Percentiles rank a stretch among this genome's conserved stretches.
Conservation (phyloP, 106 monocot species). For the Amphibolis antarctica region DNA sequence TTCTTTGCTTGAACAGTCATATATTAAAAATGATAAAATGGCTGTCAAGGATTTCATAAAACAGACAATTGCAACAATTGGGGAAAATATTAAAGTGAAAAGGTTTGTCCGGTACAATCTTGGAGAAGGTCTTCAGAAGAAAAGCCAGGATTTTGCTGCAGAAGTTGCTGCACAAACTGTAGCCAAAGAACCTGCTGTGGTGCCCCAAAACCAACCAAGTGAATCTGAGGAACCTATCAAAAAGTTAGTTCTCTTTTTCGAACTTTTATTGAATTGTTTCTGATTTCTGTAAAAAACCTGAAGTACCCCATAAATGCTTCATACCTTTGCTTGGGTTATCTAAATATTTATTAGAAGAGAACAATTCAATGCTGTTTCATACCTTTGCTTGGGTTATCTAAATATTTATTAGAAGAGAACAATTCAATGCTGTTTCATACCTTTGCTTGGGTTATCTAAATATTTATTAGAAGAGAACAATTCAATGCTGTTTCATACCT, state of each 20-base stretch:
- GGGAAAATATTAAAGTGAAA: slow-evolving; percentile 90
- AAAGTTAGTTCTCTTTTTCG: slow-evolving; percentile 35
- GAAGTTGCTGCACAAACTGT: slow-evolving; percentile 93
- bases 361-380: too few relatives aligned
- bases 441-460: too few relatives aligned
- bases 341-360: too few relatives aligned
- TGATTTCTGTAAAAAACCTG: too few relatives aligned
- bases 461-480: too few relatives aligned
- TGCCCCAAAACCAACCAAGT: slow-evolving; percentile 23
- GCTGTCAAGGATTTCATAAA: slow-evolving; percentile 69
- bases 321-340: too few relatives aligned
- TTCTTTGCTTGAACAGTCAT: slow-evolving; percentile 84
- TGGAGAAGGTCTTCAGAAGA: slow-evolving; percentile 92
- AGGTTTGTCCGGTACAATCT: slow-evolving; percentile 83
- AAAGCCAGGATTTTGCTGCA: slow-evolving; percentile 83
- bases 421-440: too few relatives aligned
- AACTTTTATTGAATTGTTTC: neutral
- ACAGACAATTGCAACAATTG: slow-evolving; percentile 84
- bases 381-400: too few relatives aligned
- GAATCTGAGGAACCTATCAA: slow-evolving; percentile 28
- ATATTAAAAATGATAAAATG: slow-evolving; percentile 88
- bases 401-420: too few relatives aligned
- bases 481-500: too few relatives aligned
- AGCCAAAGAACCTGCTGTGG: slow-evolving; percentile 32
- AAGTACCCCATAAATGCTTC: too few relatives aligned